These are phyloP conservation scores for Vaucheria bursata DNA, from an alignment of 352 stramenopile genomes.

Conservation along the genomic window DNA sequence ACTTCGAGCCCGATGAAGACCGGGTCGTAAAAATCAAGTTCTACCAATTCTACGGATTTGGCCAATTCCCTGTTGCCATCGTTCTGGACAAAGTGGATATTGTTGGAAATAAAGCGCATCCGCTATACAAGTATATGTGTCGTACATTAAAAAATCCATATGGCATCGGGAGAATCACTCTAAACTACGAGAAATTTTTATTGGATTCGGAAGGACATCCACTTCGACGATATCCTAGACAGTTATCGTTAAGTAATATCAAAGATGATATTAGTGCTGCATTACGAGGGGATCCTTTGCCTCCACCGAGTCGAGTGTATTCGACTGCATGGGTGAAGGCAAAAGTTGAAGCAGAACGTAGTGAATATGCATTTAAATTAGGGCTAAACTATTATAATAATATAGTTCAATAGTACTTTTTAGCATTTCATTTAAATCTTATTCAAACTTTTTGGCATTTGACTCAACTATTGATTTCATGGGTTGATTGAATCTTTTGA, in stretches of 20 bases:
- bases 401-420: neutral
- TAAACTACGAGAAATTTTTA: slow-evolving; percentile 56
- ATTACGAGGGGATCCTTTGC: slow-evolving; percentile 20
- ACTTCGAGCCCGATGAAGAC: slow-evolving; percentile 54
- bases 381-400: slow-evolving; percentile 52
- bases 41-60: slow-evolving; percentile 53
- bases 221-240: slow-evolving; percentile 49
- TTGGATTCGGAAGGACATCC: slow-evolving; percentile 46
- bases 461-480: no score
- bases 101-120: slow-evolving; percentile 48
- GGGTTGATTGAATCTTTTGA: no score
- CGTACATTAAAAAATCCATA: slow-evolving; percentile 49
- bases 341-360: slow-evolving; percentile 31
- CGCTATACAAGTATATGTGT: slow-evolving; percentile 52
- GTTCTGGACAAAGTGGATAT: slow-evolving; percentile 55
- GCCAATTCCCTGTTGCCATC: slow-evolving; percentile 49
- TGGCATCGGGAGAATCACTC: slow-evolving; percentile 49
- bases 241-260: slow-evolving; percentile 46
- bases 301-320: slow-evolving; percentile 19
- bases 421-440: neutral
- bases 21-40: slow-evolving; percentile 51
- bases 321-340: slow-evolving; percentile 45
- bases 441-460: neutral
- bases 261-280: slow-evolving; percentile 45
- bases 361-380: slow-evolving; percentile 51